Evolutionary conservation across 176 grass and related monocot genomes (phyloP).

Genomic region (Areca catechu): DNA sequence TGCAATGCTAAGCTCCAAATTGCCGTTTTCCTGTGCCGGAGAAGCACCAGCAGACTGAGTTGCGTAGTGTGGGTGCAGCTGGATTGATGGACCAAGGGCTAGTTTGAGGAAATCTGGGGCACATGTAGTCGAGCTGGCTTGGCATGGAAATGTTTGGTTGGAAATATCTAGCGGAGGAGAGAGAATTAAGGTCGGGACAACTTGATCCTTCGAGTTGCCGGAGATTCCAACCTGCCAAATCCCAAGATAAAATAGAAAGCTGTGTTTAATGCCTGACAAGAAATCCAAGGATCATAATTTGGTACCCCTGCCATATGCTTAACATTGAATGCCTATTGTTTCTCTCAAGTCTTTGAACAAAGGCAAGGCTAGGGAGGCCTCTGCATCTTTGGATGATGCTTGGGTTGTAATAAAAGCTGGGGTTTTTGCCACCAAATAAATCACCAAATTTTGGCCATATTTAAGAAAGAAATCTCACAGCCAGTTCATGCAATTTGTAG

Average conservation of each 20-base stretch:
- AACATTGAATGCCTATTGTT: slow-evolving; percentile 27
- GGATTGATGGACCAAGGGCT: neutral
- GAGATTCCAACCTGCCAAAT: slow-evolving; percentile 27
- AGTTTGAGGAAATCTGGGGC: slow-evolving; percentile 19
- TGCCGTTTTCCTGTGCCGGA: slow-evolving; percentile 16
- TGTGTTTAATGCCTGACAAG: too few species aligned
- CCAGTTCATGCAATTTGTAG: too few species aligned
- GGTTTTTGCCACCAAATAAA: slow-evolving; percentile 32
- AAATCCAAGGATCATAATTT: too few species aligned
- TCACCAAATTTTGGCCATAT: slow-evolving; percentile 8
- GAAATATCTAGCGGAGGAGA: slow-evolving; percentile 17
- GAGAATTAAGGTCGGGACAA: neutral
- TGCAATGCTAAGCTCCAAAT: slow-evolving; percentile 40
- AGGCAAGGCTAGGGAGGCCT: slow-evolving; percentile 28
- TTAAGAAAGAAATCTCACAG: neutral
- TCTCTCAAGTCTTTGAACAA: slow-evolving; percentile 25
- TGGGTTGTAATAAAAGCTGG: slow-evolving; percentile 33
- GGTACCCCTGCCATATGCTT: slow-evolving; percentile 30
- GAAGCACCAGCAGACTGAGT: slow-evolving; percentile 9
- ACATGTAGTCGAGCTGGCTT: slow-evolving; percentile 34
- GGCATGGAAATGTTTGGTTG: slow-evolving; percentile 15
- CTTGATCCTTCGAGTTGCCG: slow-evolving; percentile 9
- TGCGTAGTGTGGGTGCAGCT: too few species aligned
- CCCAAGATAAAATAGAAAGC: neutral
- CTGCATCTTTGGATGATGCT: slow-evolving; percentile 21